Percentiles rank a stretch among this genome's conserved stretches.
Evolutionary conservation across 1,284 basidiomycete species (phyloP).

Genomic region (Microbotryum lychnidis-dioicae): DNA sequence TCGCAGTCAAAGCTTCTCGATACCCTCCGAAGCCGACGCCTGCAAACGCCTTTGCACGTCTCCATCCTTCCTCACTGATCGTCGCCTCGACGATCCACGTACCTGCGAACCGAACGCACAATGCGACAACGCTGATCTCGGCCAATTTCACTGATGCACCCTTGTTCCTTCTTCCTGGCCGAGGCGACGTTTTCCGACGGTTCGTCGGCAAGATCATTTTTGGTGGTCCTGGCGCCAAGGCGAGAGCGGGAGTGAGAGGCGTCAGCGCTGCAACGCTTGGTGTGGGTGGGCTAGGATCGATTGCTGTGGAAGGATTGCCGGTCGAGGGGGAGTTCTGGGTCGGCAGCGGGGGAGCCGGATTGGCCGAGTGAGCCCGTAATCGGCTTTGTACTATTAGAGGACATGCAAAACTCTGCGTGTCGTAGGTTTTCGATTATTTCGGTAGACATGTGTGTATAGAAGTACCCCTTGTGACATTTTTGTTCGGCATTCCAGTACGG

Average conservation of each 20-base stretch:
- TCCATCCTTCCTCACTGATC: constrained; percentile 22
- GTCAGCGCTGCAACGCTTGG: constrained; percentile 17
- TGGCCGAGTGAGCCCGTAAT: too few species aligned
- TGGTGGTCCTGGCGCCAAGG: constrained; percentile 9
- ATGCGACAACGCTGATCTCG: constrained; percentile 15
- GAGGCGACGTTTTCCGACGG: constrained; percentile 17
- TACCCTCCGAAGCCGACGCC: constrained; percentile 33
- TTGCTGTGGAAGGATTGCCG: constrained; percentile 17
- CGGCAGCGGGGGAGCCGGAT: constrained; percentile 3
- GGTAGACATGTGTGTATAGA: too few species aligned
- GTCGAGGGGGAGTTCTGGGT: constrained; percentile 27
- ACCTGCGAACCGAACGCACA: constrained; percentile 24
- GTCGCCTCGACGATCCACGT: constrained; percentile 21
- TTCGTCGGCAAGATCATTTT: constrained; percentile 30
- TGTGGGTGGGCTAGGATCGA: constrained; percentile 21
- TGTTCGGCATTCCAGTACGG: too few species aligned
- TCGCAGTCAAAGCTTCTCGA: constrained; percentile 3
- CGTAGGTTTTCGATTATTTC: too few species aligned
- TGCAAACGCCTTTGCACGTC: constrained; percentile 31
- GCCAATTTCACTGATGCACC: constrained; percentile 27
- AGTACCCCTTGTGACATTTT: too few species aligned
- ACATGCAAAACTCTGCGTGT: too few species aligned
- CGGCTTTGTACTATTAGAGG: too few species aligned
- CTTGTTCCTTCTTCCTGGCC: constrained; percentile 24
- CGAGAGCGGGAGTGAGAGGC: constrained; percentile 26